Conservation (phyloP, 768 basidiomycete species). For the Boletus barrowsii region DNA sequence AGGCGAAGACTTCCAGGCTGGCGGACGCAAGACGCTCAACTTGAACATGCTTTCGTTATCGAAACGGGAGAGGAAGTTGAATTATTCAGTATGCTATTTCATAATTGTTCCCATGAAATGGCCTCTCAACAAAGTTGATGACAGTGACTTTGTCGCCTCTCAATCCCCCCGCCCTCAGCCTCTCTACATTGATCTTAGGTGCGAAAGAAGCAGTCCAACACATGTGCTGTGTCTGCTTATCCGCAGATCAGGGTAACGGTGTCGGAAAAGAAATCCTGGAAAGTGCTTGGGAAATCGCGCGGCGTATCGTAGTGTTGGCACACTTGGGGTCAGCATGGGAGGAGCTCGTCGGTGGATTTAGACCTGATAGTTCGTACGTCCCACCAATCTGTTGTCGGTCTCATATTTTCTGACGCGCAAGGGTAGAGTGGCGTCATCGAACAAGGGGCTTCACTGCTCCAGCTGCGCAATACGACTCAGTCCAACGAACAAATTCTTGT, state of each 20-base stretch:
- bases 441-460: conserved; percentile 73
- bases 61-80: conserved; percentile 95
- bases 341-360: conserved; percentile 90
- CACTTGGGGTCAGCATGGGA: conserved; percentile 87
- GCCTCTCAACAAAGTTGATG: too few species aligned
- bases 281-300: conserved; percentile 73
- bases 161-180: too few species aligned
- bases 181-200: too few species aligned
- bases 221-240: conserved; percentile 80
- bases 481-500: conserved; percentile 83
- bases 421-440: conserved; percentile 81
- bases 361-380: conserved; percentile 87
- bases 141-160: too few species aligned
- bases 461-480: conserved; percentile 58
- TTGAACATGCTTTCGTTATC: conserved; percentile 82
- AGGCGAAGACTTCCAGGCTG: conserved; percentile 87
- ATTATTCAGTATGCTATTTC: too few species aligned
- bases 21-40: conserved; percentile 69
- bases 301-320: conserved; percentile 74
- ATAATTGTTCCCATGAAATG: too few species aligned
- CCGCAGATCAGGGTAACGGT: conserved; percentile 64
- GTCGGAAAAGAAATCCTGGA: conserved; percentile 85
- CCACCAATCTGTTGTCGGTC: not conserved
- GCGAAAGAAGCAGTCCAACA: conserved; percentile 95
- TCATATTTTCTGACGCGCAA: not conserved